These are phyloP conservation scores for Chiua sp. DNA, from an alignment of 1,284 basidiomycete genomes.

Conservation along the genomic window DNA sequence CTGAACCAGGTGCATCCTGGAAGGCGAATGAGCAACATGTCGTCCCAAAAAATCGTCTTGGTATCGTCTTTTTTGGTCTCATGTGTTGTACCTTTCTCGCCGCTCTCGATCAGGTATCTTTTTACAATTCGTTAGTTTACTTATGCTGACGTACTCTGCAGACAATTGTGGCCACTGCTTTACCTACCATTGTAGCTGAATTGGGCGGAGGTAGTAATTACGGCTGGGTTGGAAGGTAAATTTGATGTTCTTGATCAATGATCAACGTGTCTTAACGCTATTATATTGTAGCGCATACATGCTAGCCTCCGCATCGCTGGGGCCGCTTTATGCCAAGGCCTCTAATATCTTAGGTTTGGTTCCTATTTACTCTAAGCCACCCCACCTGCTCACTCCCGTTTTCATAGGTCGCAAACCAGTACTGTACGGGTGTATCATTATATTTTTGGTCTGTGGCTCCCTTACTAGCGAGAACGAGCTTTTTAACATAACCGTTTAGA, in stretches of 20 bases:
- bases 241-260: no score
- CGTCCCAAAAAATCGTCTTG: slow-evolving; percentile 58
- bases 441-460: slow-evolving; percentile 44
- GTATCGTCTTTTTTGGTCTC: slow-evolving; percentile 60
- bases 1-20: slow-evolving; percentile 54
- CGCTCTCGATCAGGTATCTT: slow-evolving; percentile 59
- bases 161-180: slow-evolving; percentile 45
- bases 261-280: not conserved
- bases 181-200: slow-evolving; percentile 42
- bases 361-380: not conserved
- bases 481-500: slow-evolving; percentile 16
- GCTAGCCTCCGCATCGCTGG: slow-evolving; percentile 37
- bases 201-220: slow-evolving; percentile 44
- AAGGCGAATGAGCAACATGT: slow-evolving; percentile 55
- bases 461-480: not conserved
- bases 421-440: slow-evolving; percentile 40
- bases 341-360: slow-evolving; percentile 35
- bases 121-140: not conserved
- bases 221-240: slow-evolving; percentile 40
- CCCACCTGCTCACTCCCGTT: not conserved
- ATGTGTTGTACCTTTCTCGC: slow-evolving; percentile 62
- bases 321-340: slow-evolving; percentile 47
- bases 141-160: slow-evolving; percentile 15
- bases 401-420: slow-evolving; percentile 43
- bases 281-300: slow-evolving; percentile 42